Evolutionary conservation across 441 rosid species (phyloP).

Genomic region (Adansonia gregorii): DNA sequence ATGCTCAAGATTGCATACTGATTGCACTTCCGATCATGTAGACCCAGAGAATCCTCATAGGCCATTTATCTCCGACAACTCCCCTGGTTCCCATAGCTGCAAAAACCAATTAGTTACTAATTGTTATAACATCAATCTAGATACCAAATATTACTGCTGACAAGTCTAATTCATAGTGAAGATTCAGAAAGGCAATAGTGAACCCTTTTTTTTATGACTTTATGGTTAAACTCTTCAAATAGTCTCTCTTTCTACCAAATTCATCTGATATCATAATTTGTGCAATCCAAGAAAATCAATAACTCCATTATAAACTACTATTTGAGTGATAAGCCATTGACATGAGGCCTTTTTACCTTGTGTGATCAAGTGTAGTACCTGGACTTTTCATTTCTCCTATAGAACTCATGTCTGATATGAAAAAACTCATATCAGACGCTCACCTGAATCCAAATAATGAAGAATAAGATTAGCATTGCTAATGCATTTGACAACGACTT

Average conservation of each 20-base stretch:
- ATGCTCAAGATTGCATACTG: constrained; percentile 39
- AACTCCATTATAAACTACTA: background rate
- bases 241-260: constrained; percentile 10
- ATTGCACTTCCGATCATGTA: constrained; percentile 87
- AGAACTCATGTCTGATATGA: background rate
- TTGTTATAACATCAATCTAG: constrained; percentile 20
- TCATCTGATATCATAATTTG: background rate
- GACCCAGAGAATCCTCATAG: constrained; percentile 83
- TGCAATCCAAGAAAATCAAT: background rate
- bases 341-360: background rate
- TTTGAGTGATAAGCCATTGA: background rate
- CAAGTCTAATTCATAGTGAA: constrained; percentile 13
- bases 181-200: constrained; percentile 8
- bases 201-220: background rate
- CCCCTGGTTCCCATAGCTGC: constrained; percentile 68
- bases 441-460: too few species aligned
- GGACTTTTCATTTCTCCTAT: background rate
- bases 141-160: background rate
- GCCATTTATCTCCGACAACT: constrained; percentile 82
- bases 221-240: background rate
- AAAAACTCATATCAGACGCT: background rate
- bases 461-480: background rate
- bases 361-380: background rate
- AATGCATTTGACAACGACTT: background rate
- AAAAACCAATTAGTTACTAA: constrained; percentile 24